These are phyloP conservation scores for Ophiostoma tasmaniense DNA, from an alignment of 2,329 filamentous ascomycete species.

Conservation along the genomic window DNA sequence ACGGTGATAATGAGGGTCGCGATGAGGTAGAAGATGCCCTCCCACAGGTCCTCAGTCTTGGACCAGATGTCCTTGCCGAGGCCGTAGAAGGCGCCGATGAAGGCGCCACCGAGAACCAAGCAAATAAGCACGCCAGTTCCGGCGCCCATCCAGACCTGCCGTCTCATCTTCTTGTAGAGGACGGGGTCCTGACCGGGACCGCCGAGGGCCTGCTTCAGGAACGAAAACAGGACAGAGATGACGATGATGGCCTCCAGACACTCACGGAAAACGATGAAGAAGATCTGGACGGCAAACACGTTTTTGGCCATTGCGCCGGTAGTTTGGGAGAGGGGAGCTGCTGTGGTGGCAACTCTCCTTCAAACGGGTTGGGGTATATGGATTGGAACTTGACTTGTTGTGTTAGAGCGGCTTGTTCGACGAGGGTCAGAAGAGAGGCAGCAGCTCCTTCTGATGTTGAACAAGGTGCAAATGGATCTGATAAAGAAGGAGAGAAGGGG, in stretches of 20 bases:
- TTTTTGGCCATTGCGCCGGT: conserved; percentile 47
- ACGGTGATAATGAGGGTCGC: conserved; percentile 72
- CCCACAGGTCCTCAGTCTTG: conserved; percentile 65
- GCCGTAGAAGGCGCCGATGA: conserved; percentile 63
- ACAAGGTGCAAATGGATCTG: conserved; percentile 8
- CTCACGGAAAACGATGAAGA: conserved; percentile 87
- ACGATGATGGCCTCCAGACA: conserved; percentile 76
- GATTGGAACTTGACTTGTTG: neutral
- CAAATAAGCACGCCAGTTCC: conserved; percentile 51
- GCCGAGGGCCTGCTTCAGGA: conserved; percentile 70
- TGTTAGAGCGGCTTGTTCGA: neutral
- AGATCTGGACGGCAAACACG: conserved; percentile 71
- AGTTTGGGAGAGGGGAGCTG: conserved; percentile 4
- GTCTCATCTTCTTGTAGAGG: conserved; percentile 59
- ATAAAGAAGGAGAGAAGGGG: conserved; percentile 2
- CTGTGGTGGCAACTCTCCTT: conserved; percentile 10
- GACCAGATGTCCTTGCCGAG: conserved; percentile 60
- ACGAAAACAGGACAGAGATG: conserved; percentile 76
- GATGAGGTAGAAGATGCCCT: conserved; percentile 67
- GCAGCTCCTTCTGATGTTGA: conserved; percentile 6
- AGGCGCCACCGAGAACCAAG: conserved; percentile 50
- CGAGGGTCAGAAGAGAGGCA: neutral
- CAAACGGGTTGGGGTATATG: neutral
- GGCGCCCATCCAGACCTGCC: conserved; percentile 64
- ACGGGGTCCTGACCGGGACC: conserved; percentile 52